Conservation (phyloP, 148 eudicot species). For the Cornus florida region DNA sequence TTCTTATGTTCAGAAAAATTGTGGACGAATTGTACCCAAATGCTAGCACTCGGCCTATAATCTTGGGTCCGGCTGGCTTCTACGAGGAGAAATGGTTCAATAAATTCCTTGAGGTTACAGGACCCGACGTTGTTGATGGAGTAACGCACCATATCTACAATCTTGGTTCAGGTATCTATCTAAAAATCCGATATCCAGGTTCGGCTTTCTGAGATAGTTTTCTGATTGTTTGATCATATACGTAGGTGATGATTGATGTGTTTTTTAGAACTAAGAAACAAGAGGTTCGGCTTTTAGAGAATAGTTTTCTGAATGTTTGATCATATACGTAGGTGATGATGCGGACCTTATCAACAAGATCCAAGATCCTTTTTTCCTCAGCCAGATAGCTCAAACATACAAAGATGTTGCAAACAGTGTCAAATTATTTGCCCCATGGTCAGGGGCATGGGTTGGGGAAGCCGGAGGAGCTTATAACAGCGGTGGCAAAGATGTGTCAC, state of each 20-base stretch:
- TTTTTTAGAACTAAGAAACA: too few species aligned
- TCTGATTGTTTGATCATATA: not conserved
- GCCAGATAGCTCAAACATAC: constrained; percentile 32
- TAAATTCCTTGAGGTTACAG: constrained; percentile 29
- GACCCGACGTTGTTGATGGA: constrained; percentile 47
- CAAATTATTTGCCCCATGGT: constrained; percentile 29
- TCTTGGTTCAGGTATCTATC: constrained; percentile 48
- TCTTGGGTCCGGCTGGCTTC: constrained; percentile 62
- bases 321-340: constrained; percentile 31
- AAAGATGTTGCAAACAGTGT: constrained; percentile 15
- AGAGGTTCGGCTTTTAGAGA: too few species aligned
- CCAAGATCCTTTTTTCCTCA: constrained; percentile 41
- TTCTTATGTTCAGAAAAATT: constrained; percentile 27
- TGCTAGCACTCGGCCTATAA: constrained; percentile 26
- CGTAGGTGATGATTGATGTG: constrained; percentile 35
- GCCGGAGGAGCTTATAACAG: constrained; percentile 65
- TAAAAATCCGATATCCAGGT: too few species aligned
- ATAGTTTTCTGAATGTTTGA: too few species aligned
- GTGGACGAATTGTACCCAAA: constrained; percentile 38
- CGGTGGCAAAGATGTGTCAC: constrained; percentile 51
- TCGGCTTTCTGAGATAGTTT: too few species aligned
- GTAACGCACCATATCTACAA: constrained; percentile 67
- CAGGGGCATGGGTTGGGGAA: constrained; percentile 61
- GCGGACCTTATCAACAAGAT: constrained; percentile 36
- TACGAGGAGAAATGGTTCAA: constrained; percentile 53